A percentile compares a stretch with the other conserved stretches of the same genome.
Evolutionary conservation across 1,284 basidiomycete genomes (phyloP).

Genomic region (Trichosporon asahii): DNA sequence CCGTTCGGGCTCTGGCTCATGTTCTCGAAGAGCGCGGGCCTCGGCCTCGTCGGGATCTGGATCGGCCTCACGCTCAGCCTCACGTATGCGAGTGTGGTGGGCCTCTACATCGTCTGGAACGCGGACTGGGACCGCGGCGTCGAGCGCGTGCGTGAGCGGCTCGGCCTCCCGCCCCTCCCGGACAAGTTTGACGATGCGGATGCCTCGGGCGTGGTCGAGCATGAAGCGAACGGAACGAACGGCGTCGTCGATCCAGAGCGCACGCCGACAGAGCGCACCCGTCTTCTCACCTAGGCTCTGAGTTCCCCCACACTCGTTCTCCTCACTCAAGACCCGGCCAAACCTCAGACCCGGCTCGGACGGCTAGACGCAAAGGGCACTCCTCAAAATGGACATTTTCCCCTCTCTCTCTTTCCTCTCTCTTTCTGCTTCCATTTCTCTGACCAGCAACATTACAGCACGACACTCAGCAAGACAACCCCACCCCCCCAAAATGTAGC

Average conservation of each 20-base stretch:
- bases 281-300: background rate
- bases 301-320: background rate
- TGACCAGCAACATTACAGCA: no score
- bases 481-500: conserved; percentile 1
- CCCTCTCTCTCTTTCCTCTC: background rate
- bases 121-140: conserved; percentile 53
- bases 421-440: no score
- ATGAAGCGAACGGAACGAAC: background rate
- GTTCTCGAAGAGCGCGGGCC: conserved; percentile 42
- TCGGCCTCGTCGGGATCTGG: conserved; percentile 54
- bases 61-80: conserved; percentile 54
- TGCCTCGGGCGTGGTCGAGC: conserved; percentile 2
- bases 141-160: conserved; percentile 46
- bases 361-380: no score
- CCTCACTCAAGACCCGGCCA: no score
- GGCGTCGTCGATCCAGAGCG: conserved; percentile 1
- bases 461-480: background rate
- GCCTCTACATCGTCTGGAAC: conserved; percentile 48
- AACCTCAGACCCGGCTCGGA: no score
- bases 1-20: conserved; percentile 54
- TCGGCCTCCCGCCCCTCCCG: conserved; percentile 33
- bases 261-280: background rate
- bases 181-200: conserved; percentile 20
- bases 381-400: background rate
- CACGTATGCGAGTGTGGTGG: conserved; percentile 46